Evolutionary conservation across 345 rosid species (phyloP), one percentile per base, ranked within the genome.

Genomic region (Eucalyptus erythrocorys): DNA sequence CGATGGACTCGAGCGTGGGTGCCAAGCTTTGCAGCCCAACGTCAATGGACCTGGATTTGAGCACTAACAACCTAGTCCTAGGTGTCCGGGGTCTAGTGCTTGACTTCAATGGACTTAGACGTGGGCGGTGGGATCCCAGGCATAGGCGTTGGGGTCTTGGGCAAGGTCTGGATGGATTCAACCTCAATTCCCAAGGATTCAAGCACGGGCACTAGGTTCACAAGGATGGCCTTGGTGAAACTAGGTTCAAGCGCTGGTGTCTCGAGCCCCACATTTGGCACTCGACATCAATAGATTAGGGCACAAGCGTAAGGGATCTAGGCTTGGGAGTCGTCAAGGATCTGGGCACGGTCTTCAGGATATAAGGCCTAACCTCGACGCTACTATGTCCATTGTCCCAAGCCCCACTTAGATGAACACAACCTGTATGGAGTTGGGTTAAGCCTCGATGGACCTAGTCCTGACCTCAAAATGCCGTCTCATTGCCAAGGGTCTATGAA

Each of bases 311-410:
- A 55, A 26, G 61, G 61, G 13, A 24, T 55, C 13, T 9, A 10
- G 1, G 61, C 30, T 24, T 55, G 27, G 61, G 61, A 51, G 13
- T 55, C 13, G 13, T 55, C 13, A 5, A 26, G 30, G 30, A 55
- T 10, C 0, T 24, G 3, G 3, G 30, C 61, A 55, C 6, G 0
- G 2, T 4, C 30, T 4, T 55, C 1, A 2, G 0, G 61, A 55
- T 55, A 10, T 55, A 22, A 24, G 61, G 30, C 30, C 30, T 24
- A 53, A 53, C 59, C 59, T 19, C 5, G 12, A 53, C 22, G 61
- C 5, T 55, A 55, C 61, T 10, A 26, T 55, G 61, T 24, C 13
- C 13, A 55, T 9, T 26, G 30, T 55, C 3, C 30, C 30, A 55
- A 55, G 30, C 30, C 61, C 1, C 9, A 0, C 30, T 26, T 24